Evolutionary conservation across 441 rosid genomes (phyloP).

Genomic region (Dalechampia spathulata): DNA sequence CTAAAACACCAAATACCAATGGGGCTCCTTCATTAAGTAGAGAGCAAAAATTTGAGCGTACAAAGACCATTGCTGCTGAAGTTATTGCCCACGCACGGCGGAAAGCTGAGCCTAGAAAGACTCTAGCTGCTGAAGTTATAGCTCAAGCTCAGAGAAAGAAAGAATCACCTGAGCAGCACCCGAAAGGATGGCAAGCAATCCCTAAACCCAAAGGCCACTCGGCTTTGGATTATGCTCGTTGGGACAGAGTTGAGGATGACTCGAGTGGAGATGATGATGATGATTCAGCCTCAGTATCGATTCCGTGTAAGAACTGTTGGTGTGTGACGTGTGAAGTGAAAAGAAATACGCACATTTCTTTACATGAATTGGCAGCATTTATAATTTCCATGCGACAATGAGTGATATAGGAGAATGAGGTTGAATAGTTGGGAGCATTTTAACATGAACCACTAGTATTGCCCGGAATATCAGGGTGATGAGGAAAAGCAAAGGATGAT

Average conservation of each 20-base stretch:
- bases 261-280: conserved; percentile 74
- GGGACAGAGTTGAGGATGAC: conserved; percentile 73
- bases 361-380: too few relatives aligned
- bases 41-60: conserved; percentile 16
- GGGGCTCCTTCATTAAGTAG: conserved; percentile 18
- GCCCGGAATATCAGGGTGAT: too few relatives aligned
- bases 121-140: too few relatives aligned
- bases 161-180: conserved; percentile 25
- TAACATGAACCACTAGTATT: too few relatives aligned
- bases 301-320: conserved; percentile 81
- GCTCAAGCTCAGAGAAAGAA: conserved; percentile 29
- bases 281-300: conserved; percentile 55
- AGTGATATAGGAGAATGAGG: too few relatives aligned
- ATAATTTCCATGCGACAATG: too few relatives aligned
- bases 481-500: too few relatives aligned
- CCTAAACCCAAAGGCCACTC: conserved; percentile 99
- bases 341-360: neutral
- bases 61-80: too few relatives aligned
- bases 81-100: too few relatives aligned
- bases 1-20: conserved; percentile 26
- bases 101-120: too few relatives aligned
- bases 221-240: conserved; percentile 71
- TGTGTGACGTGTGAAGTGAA: conserved; percentile 70
- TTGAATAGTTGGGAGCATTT: too few relatives aligned
- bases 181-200: conserved; percentile 81